Evolutionary conservation across 2,329 filamentous ascomycete genomes (phyloP), one percentile per base, ranked within the genome.

Genomic region (Exophiala xenobiotica): DNA sequence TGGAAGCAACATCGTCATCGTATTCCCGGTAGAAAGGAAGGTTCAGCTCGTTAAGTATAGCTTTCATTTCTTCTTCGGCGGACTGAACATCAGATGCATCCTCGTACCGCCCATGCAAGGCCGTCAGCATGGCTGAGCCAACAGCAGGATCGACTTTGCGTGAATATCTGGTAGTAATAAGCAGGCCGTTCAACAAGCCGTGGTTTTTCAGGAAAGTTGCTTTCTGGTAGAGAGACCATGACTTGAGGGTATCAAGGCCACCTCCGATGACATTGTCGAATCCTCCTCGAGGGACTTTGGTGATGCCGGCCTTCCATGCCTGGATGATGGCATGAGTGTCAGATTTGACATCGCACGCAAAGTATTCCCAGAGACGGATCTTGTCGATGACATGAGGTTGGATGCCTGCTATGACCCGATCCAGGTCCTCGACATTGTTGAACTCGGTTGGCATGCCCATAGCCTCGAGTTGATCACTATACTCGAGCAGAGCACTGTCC

Each of bases 281-380:
- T 11, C 71, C 74, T 42, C 75, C 77, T 3, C 81, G 71, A 0
- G 82, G 77, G 40, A 80, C 74, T 9, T 74, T 76, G 41, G 79
- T 72, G 40, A 82, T 72, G 16, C 83, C 85, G 22, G 74, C 73
- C 26, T 77, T 75, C 90, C 92, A 97, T 1, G 84, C 78, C 37
- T 87, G 78, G 2, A 93, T 69, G 26, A 86, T 82, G 5, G 81
- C 81, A 57, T 86, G 78, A 4, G 83, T 78, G 65, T 92, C 82
- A 23, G 80, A 76, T 51, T 92, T 83, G 3, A 93, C 84, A 64
- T 97, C 82, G 51, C 95, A 74, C 12, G 87, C 83, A 66, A 96
- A 99, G 73, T 86, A 99, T 67, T 99, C 88, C 93, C 93, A 99
- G 1, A 99, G 78, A 42, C 85, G 85, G 54, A 92, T 82, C 33